phyloP scores from a whole-genome alignment of 2,329 filamentous ascomycete genomes.

The Epichloe sibirici region DNA sequence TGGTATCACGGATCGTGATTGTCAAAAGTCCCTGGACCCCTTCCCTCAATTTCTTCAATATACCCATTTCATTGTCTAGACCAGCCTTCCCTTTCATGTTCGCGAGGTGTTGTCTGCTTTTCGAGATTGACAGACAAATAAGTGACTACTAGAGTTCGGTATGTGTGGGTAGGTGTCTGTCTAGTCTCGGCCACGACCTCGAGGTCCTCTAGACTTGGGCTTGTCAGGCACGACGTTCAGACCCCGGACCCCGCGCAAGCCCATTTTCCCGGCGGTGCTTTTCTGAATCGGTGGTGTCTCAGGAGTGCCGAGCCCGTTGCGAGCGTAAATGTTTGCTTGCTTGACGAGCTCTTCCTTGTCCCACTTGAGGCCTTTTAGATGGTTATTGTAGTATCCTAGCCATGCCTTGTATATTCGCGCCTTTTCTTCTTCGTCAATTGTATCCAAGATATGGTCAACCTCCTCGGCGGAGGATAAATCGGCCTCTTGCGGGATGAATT shows the following conservation, averaged over 20 bases:
- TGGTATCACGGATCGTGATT: neutral
- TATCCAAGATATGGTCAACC: conserved; percentile 25
- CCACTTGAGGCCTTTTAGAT: conserved; percentile 32
- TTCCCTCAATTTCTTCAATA: too few relatives aligned
- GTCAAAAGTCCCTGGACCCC: too few relatives aligned
- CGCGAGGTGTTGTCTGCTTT: too few relatives aligned
- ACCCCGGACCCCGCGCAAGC: conserved; percentile 38
- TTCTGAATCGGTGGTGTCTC: conserved; percentile 36
- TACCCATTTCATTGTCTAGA: too few relatives aligned
- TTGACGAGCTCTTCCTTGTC: conserved; percentile 32
- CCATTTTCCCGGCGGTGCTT: conserved; percentile 43
- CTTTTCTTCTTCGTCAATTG: conserved; percentile 32
- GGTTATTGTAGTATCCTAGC: conserved; percentile 43
- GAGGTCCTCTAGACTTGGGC: conserved; percentile 13
- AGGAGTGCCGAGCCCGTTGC: conserved; percentile 31
- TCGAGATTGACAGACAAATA: too few relatives aligned
- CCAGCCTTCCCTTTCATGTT: too few relatives aligned
- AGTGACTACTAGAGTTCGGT: too few relatives aligned
- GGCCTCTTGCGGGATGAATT: conserved; percentile 32
- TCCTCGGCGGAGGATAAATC: conserved; percentile 31
- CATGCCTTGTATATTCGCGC: conserved; percentile 43
- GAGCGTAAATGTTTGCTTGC: conserved; percentile 38
- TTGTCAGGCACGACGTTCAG: conserved; percentile 33
- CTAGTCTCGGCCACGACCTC: neutral
- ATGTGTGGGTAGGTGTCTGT: too few relatives aligned